Conservation (phyloP, 495 filamentous ascomycete species). For the Entonaema liquescens region DNA sequence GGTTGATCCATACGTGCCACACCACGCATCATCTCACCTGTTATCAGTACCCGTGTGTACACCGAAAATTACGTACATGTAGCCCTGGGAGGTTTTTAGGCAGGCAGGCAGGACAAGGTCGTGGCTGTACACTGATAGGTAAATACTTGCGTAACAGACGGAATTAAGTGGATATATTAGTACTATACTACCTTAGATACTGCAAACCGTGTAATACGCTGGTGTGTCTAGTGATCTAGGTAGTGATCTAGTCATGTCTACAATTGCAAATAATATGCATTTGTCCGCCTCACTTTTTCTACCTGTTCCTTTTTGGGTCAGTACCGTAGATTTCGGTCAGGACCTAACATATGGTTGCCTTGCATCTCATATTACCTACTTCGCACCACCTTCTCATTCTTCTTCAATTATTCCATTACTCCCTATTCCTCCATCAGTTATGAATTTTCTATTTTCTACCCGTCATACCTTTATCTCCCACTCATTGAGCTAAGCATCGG, state of each 20-base stretch:
- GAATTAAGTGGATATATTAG: background rate
- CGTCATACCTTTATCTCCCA: background rate
- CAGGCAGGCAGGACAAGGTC: constrained; percentile 18
- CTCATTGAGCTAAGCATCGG: constrained; percentile 1
- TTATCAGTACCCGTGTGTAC: background rate
- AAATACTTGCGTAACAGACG: constrained; percentile 4
- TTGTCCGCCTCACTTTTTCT: constrained; percentile 49
- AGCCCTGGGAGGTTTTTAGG: background rate
- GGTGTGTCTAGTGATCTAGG: background rate
- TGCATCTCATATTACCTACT: constrained; percentile 1
- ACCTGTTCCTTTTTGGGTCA: background rate
- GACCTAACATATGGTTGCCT: constrained; percentile 10
- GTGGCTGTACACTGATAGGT: constrained; percentile 26
- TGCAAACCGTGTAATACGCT: background rate
- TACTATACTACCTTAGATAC: constrained; percentile 16
- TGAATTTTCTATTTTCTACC: background rate
- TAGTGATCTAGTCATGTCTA: background rate
- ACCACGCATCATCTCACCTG: background rate
- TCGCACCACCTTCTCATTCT: constrained; percentile 15
- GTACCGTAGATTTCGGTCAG: constrained; percentile 19
- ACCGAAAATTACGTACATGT: constrained; percentile 3
- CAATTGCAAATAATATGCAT: constrained; percentile 10
- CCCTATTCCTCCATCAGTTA: background rate
- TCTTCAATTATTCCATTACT: background rate
- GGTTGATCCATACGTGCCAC: background rate